Evolutionary conservation across 306 rosid genomes (phyloP).

Genomic region (Comarum palustre): DNA sequence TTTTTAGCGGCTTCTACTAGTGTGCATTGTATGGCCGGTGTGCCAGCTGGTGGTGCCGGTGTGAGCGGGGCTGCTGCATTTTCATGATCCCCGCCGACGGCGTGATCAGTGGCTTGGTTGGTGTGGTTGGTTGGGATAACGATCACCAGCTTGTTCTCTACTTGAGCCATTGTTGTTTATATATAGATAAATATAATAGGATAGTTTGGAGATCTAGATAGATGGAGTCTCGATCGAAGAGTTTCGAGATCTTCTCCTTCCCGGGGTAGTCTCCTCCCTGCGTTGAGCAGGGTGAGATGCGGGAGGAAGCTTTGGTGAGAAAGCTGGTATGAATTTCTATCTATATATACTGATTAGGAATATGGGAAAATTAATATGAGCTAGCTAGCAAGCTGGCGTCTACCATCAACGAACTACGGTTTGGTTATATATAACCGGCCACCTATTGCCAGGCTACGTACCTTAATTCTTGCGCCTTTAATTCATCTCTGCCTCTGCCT

Average conservation of each 20-base stretch:
- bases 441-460: background rate
- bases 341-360: slow-evolving; percentile 6
- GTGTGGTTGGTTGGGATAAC: background rate
- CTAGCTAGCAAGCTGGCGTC: slow-evolving; percentile 1
- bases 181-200: background rate
- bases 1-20: slow-evolving; percentile 11
- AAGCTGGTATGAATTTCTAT: background rate
- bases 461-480: slow-evolving; percentile 1
- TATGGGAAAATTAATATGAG: background rate
- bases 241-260: background rate
- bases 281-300: slow-evolving; percentile 34
- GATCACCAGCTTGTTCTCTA: background rate
- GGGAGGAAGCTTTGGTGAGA: slow-evolving; percentile 10
- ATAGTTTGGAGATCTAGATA: background rate
- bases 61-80: background rate
- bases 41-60: background rate
- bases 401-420: background rate
- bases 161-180: background rate
- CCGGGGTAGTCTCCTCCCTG: slow-evolving; percentile 18
- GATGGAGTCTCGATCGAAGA: background rate
- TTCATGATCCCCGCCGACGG: background rate
- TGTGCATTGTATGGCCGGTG: background rate
- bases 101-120: background rate
- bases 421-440: background rate
- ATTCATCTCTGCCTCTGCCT: slow-evolving; percentile 3